Base-by-base conservation (phyloP, 257 asterid species). In the Petunia axillaris region DNA sequence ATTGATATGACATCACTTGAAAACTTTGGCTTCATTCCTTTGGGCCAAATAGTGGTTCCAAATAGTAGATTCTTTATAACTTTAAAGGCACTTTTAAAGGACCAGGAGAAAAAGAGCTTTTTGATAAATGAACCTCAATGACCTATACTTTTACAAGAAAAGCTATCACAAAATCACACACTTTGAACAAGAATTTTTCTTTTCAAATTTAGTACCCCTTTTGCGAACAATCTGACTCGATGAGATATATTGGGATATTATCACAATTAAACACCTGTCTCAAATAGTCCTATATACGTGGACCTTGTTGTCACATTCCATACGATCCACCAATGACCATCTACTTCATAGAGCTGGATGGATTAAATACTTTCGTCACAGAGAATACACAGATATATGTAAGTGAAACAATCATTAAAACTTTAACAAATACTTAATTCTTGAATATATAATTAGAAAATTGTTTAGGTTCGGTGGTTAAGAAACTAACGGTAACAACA, bases 51-150 rank as follows among this genome's bases (percentile, higher is more conserved):
- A 64, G 73, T 64, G 73, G 73, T 65, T 5, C 50, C 73, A 65
- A 10, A 65, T 65, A 9, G 1, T 15, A 65, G 50, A 65, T 65
- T 65, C 77, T 71, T 46, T 48, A 25, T 25, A 46, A 71, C 13
- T 48, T 43, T 71, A 46, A 48, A 10, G 77, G 46, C 60, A 71
- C 77, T 71, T 71, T 71, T 71, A 71, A 39, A 2, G 74, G 74
- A 39, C 73, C 13, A 38, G 36, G 13, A 14, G 40, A 1, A 46
- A 16, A 46, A 16, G 1, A 46, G 41, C n/a, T 25, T 71, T 71
- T 71, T 48, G 77, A 71, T 46, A 25, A 46, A 71, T 48, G 8
- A 71, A 48, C 77, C 35, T 71, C 44, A 48, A 9, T 8, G 77
- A 48, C 60, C 60, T 71, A 71, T 25, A 1, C 57, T 35, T 71